Conservation (phyloP, 225 moss, liverwort and hornwort genomes). For the Sphagnum tenellum region DNA sequence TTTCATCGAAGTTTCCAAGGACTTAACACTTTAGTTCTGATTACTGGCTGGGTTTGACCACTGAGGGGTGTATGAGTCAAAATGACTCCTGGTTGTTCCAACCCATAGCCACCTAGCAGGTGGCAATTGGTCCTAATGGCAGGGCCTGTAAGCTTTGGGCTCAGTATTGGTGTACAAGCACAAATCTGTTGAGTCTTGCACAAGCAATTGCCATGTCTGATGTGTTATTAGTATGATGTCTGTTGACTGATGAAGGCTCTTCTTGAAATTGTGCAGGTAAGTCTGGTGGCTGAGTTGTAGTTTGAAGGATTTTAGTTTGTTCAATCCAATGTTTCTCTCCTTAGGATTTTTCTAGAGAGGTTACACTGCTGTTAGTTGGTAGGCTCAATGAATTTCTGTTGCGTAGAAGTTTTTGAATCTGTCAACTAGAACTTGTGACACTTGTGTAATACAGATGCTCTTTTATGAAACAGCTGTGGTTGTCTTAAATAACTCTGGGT, state of each 20-base stretch:
- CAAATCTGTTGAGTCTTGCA: neutral
- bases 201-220: too few relatives aligned
- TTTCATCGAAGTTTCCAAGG: neutral
- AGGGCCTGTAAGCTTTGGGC: neutral
- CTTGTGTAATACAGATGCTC: conserved; percentile 39
- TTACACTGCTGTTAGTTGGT: conserved; percentile 5
- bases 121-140: neutral
- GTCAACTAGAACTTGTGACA: conserved; percentile 45
- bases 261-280: too few relatives aligned
- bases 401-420: conserved; percentile 49
- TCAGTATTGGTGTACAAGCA: neutral
- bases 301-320: neutral
- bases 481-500: too few relatives aligned
- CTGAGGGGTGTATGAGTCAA: neutral
- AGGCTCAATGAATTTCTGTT: conserved; percentile 12
- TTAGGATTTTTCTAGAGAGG: conserved; percentile 1
- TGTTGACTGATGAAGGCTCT: too few relatives aligned
- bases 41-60: neutral
- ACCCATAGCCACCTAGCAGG: neutral
- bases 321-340: neutral
- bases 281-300: neutral
- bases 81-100: too few relatives aligned
- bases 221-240: too few relatives aligned
- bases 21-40: neutral
- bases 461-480: conserved; percentile 9